These are phyloP conservation scores for Fusarium protoensiforme DNA, from an alignment of 2,329 filamentous ascomycete species.

Conservation along the genomic window DNA sequence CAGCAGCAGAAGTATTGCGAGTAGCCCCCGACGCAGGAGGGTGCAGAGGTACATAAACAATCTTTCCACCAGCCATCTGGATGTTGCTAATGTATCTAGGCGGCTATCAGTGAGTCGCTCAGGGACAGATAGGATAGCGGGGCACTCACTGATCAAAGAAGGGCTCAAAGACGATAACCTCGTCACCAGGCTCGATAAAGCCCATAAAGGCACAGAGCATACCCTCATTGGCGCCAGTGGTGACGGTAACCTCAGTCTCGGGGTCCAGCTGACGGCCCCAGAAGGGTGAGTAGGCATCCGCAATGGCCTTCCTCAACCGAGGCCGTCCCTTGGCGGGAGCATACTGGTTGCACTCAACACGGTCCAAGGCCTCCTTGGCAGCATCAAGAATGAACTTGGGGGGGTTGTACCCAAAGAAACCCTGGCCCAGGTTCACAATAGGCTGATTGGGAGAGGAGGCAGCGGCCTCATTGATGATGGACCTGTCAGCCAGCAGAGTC, in stretches of 20 bases:
- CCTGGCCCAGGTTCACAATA: constrained; percentile 74
- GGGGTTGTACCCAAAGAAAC: constrained; percentile 93
- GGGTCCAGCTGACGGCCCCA: constrained; percentile 87
- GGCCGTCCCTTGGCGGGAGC: constrained; percentile 94
- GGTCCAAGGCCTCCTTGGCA: constrained; percentile 87
- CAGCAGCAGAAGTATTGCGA: constrained; percentile 83
- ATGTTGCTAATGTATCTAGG: constrained; percentile 87
- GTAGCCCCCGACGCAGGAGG: constrained; percentile 84
- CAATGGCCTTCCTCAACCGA: constrained; percentile 90
- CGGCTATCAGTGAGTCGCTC: background rate
- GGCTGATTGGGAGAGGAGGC: constrained; percentile 71
- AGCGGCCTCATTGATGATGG: constrained; percentile 74
- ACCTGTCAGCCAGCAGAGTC: constrained; percentile 53
- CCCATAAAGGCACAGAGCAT: constrained; percentile 99
- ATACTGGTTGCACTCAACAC: constrained; percentile 98
- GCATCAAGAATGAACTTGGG: constrained; percentile 91
- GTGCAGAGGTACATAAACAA: constrained; percentile 94
- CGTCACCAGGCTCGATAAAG: constrained; percentile 93
- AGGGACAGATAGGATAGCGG: too few species aligned
- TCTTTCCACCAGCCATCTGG: constrained; percentile 95
- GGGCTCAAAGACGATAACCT: constrained; percentile 97
- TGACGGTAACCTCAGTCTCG: constrained; percentile 93
- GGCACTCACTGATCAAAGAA: constrained; percentile 88
- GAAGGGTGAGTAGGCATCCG: constrained; percentile 89
- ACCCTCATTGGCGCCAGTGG: constrained; percentile 89